A percentile compares a stretch with the other conserved stretches of the same genome.
Conservation (phyloP, 2,329 filamentous ascomycete genomes). For the Sporothrix curviconia region DNA sequence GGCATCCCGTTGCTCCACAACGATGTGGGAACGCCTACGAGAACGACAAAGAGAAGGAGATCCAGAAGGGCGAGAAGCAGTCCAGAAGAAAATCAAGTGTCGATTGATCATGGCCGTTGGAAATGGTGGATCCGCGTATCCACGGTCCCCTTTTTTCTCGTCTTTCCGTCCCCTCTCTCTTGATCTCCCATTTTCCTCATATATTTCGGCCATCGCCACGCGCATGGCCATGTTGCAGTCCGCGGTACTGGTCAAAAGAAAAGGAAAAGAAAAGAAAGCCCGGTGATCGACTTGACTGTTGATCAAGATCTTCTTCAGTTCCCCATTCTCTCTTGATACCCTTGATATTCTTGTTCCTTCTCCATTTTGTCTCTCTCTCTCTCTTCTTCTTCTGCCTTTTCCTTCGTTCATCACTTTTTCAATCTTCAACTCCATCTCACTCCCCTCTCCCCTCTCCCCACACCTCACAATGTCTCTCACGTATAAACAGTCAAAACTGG, state of each 20-base stretch:
- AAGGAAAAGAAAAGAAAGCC: no score
- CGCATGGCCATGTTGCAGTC: neutral
- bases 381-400: neutral
- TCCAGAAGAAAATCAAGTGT: no score
- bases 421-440: neutral
- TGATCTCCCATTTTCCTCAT: neutral
- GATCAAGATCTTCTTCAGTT: neutral
- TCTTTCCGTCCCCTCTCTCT: neutral
- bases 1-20: neutral
- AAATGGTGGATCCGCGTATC: no score
- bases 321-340: neutral
- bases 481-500: slow-evolving; percentile 53
- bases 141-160: neutral
- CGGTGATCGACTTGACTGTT: neutral
- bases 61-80: no score
- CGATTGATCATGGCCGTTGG: no score
- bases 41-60: no score
- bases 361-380: neutral
- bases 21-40: neutral
- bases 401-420: neutral
- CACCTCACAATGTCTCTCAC: slow-evolving; percentile 32
- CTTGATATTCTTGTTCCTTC: neutral
- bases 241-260: no score
- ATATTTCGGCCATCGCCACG: slow-evolving; percentile 1
- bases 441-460: neutral